A percentile compares a stretch with the other conserved stretches of the same genome.
Evolutionary conservation across 352 stramenopile genomes (phyloP).

Genomic region (Phytophthora crassamura): DNA sequence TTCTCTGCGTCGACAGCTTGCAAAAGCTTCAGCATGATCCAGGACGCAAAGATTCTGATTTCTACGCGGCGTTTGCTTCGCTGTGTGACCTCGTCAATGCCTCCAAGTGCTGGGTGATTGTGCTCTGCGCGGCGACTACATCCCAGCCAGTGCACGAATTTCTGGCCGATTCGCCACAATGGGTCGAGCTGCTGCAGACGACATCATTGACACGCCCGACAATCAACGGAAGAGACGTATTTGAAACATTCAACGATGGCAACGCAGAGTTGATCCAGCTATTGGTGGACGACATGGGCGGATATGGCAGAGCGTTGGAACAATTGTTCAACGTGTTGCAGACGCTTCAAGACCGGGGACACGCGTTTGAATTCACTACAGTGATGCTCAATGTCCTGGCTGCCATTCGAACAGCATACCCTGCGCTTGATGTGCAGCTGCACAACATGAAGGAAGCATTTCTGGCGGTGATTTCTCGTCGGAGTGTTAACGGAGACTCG

Average conservation of each 20-base stretch:
- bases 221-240: background rate
- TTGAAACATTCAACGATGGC: background rate
- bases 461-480: too few species aligned
- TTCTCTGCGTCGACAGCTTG: conserved; percentile 19
- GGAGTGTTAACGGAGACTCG: too few species aligned
- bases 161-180: background rate
- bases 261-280: background rate
- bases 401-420: background rate
- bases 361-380: background rate
- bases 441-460: conserved; percentile 6
- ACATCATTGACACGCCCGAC: conserved; percentile 1
- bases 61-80: too few species aligned
- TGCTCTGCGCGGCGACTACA: conserved; percentile 14
- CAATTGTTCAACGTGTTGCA: background rate
- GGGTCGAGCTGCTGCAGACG: too few species aligned
- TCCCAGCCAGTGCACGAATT: conserved; percentile 9
- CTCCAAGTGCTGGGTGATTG: too few species aligned
- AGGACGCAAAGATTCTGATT: too few species aligned
- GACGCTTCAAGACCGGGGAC: background rate
- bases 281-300: conserved; percentile 10
- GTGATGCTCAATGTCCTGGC: background rate
- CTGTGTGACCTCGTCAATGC: too few species aligned
- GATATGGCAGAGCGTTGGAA: conserved; percentile 4
- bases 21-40: conserved; percentile 15
- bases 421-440: background rate